phyloP scores from a whole-genome alignment of 495 filamentous ascomycete genomes.

The Hyphodiscus hymeniophilus region DNA sequence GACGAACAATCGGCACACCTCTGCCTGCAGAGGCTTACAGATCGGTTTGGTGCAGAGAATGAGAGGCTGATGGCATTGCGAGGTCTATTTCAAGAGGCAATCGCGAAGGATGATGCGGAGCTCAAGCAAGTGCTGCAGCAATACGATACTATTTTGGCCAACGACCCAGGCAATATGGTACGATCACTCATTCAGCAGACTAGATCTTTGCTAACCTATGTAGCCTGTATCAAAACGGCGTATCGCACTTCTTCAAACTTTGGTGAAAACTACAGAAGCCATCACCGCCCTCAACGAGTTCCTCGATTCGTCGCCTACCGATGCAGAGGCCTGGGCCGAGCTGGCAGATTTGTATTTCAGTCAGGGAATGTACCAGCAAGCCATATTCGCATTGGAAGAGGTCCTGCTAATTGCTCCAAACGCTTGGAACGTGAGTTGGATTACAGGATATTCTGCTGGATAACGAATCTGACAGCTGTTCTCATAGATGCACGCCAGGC shows the following conservation, averaged over 20 bases:
- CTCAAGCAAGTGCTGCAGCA: constrained; percentile 61
- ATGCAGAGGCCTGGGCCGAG: constrained; percentile 92
- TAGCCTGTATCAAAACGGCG: constrained; percentile 83
- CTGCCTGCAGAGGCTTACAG: constrained; percentile 64
- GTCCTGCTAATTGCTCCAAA: constrained; percentile 82
- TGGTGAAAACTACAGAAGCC: constrained; percentile 61
- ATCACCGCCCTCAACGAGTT: constrained; percentile 64
- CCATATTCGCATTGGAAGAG: constrained; percentile 85
- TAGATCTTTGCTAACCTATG: constrained; percentile 8
- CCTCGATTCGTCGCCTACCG: constrained; percentile 76
- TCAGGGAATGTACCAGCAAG: constrained; percentile 69
- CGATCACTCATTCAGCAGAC: not conserved
- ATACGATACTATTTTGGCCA: constrained; percentile 66
- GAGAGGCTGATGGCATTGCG: constrained; percentile 74
- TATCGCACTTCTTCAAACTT: constrained; percentile 66
- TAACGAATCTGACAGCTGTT: not conserved
- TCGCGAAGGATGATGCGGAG: constrained; percentile 51
- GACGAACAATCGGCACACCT: constrained; percentile 68
- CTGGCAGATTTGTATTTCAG: constrained; percentile 75
- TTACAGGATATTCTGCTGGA: not conserved
- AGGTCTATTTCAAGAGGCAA: constrained; percentile 81
- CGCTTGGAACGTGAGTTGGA: constrained; percentile 77
- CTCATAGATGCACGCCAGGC: constrained; percentile 71
- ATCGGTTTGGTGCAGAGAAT: constrained; percentile 74
- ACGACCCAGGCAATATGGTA: constrained; percentile 76